These are phyloP conservation scores for Trichoderma simmonsii DNA, from an alignment of 2,329 filamentous ascomycete genomes.

Conservation along the genomic window DNA sequence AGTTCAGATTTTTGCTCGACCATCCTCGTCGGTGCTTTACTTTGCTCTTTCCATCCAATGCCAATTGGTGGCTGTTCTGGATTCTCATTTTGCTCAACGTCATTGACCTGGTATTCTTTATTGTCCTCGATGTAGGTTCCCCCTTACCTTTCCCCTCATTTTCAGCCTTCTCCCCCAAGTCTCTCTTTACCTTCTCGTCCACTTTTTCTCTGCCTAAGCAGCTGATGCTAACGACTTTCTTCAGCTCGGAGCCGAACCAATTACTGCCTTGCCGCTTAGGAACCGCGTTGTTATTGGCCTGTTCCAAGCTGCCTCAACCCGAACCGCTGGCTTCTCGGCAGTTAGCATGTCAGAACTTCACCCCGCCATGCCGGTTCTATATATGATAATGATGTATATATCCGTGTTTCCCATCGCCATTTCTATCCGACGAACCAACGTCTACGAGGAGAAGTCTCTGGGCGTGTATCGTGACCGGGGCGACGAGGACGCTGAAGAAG, in stretches of 20 bases:
- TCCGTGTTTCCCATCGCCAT: slow-evolving; percentile 97
- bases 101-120: slow-evolving; percentile 84
- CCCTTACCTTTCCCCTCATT: slow-evolving; percentile 21
- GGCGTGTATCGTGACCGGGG: slow-evolving; percentile 62
- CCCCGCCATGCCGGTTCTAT: slow-evolving; percentile 88
- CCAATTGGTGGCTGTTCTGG: slow-evolving; percentile 94
- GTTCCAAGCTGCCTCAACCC: slow-evolving; percentile 85
- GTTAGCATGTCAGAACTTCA: slow-evolving; percentile 76
- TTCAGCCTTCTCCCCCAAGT: not conserved
- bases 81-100: slow-evolving; percentile 79
- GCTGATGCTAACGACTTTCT: slow-evolving; percentile 23
- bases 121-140: slow-evolving; percentile 75
- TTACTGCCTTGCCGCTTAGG: slow-evolving; percentile 66
- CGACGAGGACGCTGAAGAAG: slow-evolving; percentile 47
- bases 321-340: slow-evolving; percentile 86
- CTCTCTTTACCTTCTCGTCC: not conserved
- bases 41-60: slow-evolving; percentile 80
- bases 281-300: slow-evolving; percentile 79
- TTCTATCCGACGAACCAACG: slow-evolving; percentile 87
- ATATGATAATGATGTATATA: slow-evolving; percentile 99
- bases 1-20: slow-evolving; percentile 84
- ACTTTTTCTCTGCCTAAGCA: not conserved
- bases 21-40: slow-evolving; percentile 97
- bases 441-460: slow-evolving; percentile 88
- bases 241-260: slow-evolving; percentile 66